Base-by-base conservation (phyloP, 805 yeast species). In the Kazachstania taianensis region DNA sequence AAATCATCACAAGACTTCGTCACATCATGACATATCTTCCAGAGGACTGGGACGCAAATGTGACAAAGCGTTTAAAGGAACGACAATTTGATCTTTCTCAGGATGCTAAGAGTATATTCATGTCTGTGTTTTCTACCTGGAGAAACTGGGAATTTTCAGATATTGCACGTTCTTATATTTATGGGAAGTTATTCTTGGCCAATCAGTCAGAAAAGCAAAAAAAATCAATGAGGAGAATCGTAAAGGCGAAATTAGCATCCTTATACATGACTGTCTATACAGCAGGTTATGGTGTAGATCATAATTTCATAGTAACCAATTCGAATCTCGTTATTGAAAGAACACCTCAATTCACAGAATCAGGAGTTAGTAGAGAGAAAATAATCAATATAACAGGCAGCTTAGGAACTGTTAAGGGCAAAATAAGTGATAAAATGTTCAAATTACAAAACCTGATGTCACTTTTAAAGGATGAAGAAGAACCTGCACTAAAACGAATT, bases 131-230 rank as follows among this genome's bases (percentile, higher is more conserved):
- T 48, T 65, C 77, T 0, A 64, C 69, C 10, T 92, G 97, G 96
- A 73, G 96, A 64, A 75, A 76, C 40, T 87, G 97, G 96, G 98
- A 89, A 48, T 78, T 81, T 30, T 66, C 75, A 22, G 73, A 73
- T 46, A 69, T 76, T 16, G 69, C 69, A n/a, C 62, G 70, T 26
- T 69, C 77, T 35, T 72, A 65, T 37, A 63, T 81, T 17, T 75
- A 81, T 46, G 55, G 57, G 22, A 62, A 61, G 42, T 66, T 73
- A 2, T 79, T 79, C 47, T 51, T 52, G n/a, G 48, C 49, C 6
- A 47, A 51, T 2, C 39, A 23, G n/a, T 7, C 31, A 13, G 38
- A 32, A 12, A 35, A 35, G 9, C 28, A 31, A 15, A 36, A 34
- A 13, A 33, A 38, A 10, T 12, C 37, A 8, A 33, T 42, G 25